Evolutionary conservation across 2,329 filamentous ascomycete species (phyloP), one percentile per base, ranked within the genome.

Genomic region (Ampelomyces quisqualis): DNA sequence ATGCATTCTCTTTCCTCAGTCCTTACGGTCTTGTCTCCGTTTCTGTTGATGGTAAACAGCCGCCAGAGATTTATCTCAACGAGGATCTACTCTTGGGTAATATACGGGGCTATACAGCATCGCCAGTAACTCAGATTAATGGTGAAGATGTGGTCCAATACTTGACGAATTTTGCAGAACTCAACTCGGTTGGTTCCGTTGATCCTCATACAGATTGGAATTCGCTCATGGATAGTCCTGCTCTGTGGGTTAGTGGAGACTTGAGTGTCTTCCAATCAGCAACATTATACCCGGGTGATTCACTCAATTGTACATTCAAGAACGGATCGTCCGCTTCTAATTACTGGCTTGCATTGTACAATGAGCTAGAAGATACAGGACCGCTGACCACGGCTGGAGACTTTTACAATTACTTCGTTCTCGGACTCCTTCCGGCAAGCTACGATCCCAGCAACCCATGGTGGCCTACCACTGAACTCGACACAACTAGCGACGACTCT

Each of bases 201-300:
- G 71, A 74, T 32, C 58, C 60, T 2, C 61, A 74, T 38, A 68
- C 69, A 1, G 72, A 73, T 18, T 74, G 67, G 68, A 73, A 73
- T 37, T 40, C 63, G 5, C 43, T 66, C 9, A 53, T 66, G 43
- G 30, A 31, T 2, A 52, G 15, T 7, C 60, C 62, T 5, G 34
- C 47, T 1, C 11, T 42, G 5, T 31, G 11, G 7, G n/a, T 20
- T 9, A 31, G 29, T n/a, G 29, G 29, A 31, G 17, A 31, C 5
- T 18, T 31, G 4, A 31, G 29, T 20, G 18, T 18, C 7, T 5
- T 31, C 4, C 29, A 31, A 10, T 31, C 29, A 5, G 18, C 29
- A 7, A 65, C 62, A 7, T 67, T 72, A 40, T 73, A 70, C 33
- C 66, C 67, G 1, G 70, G 69, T 4, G 40, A 49, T 23, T 34